A percentile compares a stretch with the other conserved stretches of the same genome.
These are phyloP conservation scores for Kockiozyma suomiensis DNA, from an alignment of 805 yeast genomes.

Conservation along the genomic window DNA sequence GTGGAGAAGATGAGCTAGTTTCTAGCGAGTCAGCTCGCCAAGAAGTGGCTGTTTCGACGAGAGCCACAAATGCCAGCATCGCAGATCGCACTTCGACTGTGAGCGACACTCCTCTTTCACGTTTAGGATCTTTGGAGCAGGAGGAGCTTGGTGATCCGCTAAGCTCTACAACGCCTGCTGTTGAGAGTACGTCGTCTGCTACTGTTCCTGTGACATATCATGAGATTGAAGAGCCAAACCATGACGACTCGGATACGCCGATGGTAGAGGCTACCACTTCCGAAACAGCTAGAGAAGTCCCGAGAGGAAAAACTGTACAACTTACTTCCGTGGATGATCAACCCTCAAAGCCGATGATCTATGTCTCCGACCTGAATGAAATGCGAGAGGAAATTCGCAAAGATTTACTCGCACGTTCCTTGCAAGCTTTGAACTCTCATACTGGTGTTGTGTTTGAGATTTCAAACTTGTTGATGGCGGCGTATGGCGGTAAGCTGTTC, in stretches of 20 bases:
- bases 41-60: background rate
- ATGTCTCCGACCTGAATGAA: constrained; percentile 32
- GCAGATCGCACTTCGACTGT: background rate
- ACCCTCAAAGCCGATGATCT: constrained; percentile 1
- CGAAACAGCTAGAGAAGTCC: background rate
- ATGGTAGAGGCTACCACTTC: background rate
- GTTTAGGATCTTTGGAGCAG: no score
- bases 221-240: no score
- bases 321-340: background rate
- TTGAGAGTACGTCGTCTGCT: no score
- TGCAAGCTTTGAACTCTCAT: constrained; percentile 31
- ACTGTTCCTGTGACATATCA: no score
- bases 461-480: constrained; percentile 30
- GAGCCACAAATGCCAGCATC: background rate
- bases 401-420: constrained; percentile 30
- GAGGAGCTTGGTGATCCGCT: no score
- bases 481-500: constrained; percentile 17
- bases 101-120: background rate
- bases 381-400: constrained; percentile 34
- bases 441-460: constrained; percentile 36
- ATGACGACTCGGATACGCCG: background rate
- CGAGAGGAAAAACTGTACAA: background rate
- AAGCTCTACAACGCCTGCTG: no score
- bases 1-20: background rate
- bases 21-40: background rate